These are phyloP conservation scores for Penicillium bovifimosum DNA, from an alignment of 495 filamentous ascomycete species.

Conservation along the genomic window DNA sequence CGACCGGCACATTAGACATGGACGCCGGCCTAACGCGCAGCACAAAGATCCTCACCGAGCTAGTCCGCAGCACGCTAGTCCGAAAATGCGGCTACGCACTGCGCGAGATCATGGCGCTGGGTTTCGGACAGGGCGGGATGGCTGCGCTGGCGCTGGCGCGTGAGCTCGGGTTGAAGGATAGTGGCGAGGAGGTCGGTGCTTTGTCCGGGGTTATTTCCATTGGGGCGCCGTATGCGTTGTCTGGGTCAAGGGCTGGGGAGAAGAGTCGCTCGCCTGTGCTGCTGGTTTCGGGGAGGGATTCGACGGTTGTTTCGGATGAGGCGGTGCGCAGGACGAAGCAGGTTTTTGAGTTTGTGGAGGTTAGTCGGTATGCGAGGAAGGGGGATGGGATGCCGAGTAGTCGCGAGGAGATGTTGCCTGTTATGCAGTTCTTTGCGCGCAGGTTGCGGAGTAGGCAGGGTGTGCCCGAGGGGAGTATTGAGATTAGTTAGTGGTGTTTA, in stretches of 20 bases:
- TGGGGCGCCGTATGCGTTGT: constrained; percentile 62
- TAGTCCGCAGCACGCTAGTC: constrained; percentile 58
- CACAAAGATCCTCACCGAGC: constrained; percentile 42
- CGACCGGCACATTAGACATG: constrained; percentile 61
- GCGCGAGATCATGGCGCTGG: constrained; percentile 70
- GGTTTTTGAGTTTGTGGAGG: constrained; percentile 66
- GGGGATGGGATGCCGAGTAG: constrained; percentile 81
- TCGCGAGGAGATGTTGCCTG: constrained; percentile 81
- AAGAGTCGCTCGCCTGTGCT: constrained; percentile 68
- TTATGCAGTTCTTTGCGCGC: constrained; percentile 89
- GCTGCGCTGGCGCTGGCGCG: constrained; percentile 57
- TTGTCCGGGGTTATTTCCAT: constrained; percentile 67
- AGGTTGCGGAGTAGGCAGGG: constrained; percentile 61
- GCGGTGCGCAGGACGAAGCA: constrained; percentile 57
- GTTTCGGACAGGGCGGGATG: constrained; percentile 86
- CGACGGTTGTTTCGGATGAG: constrained; percentile 55
- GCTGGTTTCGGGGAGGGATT: constrained; percentile 60
- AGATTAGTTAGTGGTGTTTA: constrained; percentile 32
- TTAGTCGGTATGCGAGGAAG: constrained; percentile 65
- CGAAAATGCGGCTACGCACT: constrained; percentile 63
- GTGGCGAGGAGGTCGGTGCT: constrained; percentile 20
- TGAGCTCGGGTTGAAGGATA: constrained; percentile 18
- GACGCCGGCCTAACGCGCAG: constrained; percentile 70
- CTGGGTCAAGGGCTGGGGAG: constrained; percentile 31
- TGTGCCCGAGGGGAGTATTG: constrained; percentile 55